A percentile compares a stretch with the other conserved stretches of the same genome.
phyloP scores from a whole-genome alignment of 1,139 yeast genomes.

The Pichia cactophila region DNA sequence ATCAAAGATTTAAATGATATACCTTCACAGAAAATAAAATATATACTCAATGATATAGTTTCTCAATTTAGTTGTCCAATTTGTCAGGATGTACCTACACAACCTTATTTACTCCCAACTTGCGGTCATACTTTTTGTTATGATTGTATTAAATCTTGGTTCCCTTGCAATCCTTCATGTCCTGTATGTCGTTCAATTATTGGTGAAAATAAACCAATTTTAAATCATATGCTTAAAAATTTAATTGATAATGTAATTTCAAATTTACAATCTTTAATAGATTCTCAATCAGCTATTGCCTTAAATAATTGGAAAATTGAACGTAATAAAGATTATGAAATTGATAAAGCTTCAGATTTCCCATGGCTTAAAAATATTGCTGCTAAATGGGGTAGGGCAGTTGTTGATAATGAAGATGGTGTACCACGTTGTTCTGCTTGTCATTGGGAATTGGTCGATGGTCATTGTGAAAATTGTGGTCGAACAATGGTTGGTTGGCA shows the following conservation, averaged over 20 bases:
- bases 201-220: conserved; percentile 12
- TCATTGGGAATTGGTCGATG: conserved; percentile 58
- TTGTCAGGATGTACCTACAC: conserved; percentile 16
- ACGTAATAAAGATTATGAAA: conserved; percentile 12
- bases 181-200: conserved; percentile 52
- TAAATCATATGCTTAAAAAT: conserved; percentile 11
- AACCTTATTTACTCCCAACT: conserved; percentile 37
- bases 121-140: conserved; percentile 90
- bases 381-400: conserved; percentile 38
- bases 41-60: conserved; percentile 4
- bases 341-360: conserved; percentile 11
- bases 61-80: conserved; percentile 13
- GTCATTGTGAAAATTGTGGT: conserved; percentile 21
- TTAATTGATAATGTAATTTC: not conserved
- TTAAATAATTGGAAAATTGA: conserved; percentile 8
- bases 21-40: not conserved
- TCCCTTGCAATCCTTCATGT: conserved; percentile 43
- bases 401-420: conserved; percentile 62
- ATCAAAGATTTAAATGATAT: not conserved
- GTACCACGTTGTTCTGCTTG: conserved; percentile 74
- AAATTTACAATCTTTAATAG: not conserved
- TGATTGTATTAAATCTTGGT: conserved; percentile 71
- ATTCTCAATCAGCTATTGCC: not conserved
- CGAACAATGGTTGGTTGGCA: conserved; percentile 18
- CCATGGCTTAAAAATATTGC: conserved; percentile 15